Evolutionary conservation across 2,329 filamentous ascomycete species (phyloP).

Genomic region (Sordariomycetes sp.): DNA sequence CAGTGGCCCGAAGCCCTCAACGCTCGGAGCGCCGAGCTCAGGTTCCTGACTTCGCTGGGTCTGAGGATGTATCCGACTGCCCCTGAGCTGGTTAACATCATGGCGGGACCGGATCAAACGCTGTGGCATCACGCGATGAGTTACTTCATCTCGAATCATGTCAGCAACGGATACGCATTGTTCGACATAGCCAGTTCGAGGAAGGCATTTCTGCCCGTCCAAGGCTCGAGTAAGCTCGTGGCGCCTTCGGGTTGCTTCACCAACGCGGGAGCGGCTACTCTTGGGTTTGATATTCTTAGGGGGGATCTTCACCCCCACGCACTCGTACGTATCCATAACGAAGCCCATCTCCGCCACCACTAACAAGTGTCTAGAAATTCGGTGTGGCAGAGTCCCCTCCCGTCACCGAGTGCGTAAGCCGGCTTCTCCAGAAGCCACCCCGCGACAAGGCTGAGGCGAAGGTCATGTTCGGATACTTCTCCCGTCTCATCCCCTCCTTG

Average conservation of each 20-base stretch:
- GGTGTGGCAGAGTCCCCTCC: constrained; percentile 74
- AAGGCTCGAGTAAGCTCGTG: constrained; percentile 53
- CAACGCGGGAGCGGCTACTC: constrained; percentile 59
- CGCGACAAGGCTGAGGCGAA: constrained; percentile 51
- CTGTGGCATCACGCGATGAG: constrained; percentile 59
- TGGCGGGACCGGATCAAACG: constrained; percentile 45
- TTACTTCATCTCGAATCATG: constrained; percentile 74
- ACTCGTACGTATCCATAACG: constrained; percentile 19
- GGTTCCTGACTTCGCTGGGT: constrained; percentile 61
- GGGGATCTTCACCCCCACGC: constrained; percentile 70
- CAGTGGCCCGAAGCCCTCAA: constrained; percentile 69
- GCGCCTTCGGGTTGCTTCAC: constrained; percentile 68
- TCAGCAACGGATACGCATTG: constrained; percentile 58
- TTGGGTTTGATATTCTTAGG: constrained; percentile 70
- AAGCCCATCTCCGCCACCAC: neutral
- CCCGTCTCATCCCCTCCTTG: constrained; percentile 62
- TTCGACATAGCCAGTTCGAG: constrained; percentile 44
- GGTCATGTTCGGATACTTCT: constrained; percentile 71
- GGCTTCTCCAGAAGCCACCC: constrained; percentile 61
- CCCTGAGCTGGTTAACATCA: constrained; percentile 63
- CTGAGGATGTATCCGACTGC: constrained; percentile 59
- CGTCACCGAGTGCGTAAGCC: constrained; percentile 62
- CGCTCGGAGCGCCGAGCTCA: constrained; percentile 54
- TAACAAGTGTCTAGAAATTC: constrained; percentile 45
- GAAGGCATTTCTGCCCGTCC: constrained; percentile 57